Base-by-base conservation (phyloP, 2,329 filamentous ascomycete species). In the Fusarium sp. region DNA sequence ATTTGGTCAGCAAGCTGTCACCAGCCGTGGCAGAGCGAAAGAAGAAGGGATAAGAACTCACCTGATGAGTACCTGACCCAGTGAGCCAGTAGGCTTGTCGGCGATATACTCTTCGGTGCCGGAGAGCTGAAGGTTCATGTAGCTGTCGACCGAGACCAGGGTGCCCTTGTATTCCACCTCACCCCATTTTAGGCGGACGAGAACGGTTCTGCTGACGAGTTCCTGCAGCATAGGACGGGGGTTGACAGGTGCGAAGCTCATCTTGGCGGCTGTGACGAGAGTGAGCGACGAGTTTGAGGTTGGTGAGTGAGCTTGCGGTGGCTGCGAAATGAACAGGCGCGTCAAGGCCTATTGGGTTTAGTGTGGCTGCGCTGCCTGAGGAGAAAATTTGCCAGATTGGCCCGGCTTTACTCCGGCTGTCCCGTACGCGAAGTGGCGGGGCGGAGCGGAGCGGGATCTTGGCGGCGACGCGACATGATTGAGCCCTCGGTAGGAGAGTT, bases 101-200 rank as follows among this genome's bases (percentile, higher is more conserved):
- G 94, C 90, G 78, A 97, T 93, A 83, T 92, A 98, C 82, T 99
- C 96, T 83, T 97, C 93, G 54, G 95, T 95, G 76, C 92, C 91
- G 72, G 91, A 90, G 70, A 99, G 89, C 84, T 98, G 94, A 71
- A 99, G 91, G 85, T 99, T 99, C 95, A 99, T 98, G 86, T 99
- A 99, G 79, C 93, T 94, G 85, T 99, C 96, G 78, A 97, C 93
- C 76, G 92, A 95, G 78, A 97, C 93, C 68, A 99, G 89, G 72
- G 90, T 89, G 80, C 96, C 96, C 82, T 95, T 97, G 89, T 99
- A 99, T 82, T 99, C 96, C 65, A 94, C 96, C 82, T 98, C 92
- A 75, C 94, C 94, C 96, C 96, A 99, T 88, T 99, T 99, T 71
- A 99, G 89, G 76, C 95, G 94, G 70, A 99, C 92, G 70, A 95